phyloP scores from a whole-genome alignment of 2,329 filamentous ascomycete species.

The Coniosporium uncinatum region DNA sequence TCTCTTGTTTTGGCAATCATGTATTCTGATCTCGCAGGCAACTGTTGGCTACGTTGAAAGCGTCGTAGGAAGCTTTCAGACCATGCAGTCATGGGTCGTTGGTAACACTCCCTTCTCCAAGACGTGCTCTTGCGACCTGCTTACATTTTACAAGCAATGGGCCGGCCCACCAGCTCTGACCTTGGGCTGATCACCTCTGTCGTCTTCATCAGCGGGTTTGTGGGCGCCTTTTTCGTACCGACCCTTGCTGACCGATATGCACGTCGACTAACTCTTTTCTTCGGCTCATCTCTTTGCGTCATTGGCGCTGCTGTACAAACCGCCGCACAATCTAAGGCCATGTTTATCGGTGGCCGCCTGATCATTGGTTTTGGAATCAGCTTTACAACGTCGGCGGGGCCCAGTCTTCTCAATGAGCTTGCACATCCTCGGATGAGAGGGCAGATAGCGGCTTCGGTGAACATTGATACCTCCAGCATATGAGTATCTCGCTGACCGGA shows the following conservation, averaged over 20 bases:
- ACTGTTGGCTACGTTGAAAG: too few species aligned
- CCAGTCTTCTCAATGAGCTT: conserved; percentile 45
- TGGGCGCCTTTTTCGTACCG: conserved; percentile 38
- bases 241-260: conserved; percentile 35
- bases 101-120: too few species aligned
- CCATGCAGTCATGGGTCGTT: too few species aligned
- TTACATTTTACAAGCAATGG: too few species aligned
- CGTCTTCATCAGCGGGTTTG: conserved; percentile 46
- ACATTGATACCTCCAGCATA: too few species aligned
- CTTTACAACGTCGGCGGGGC: conserved; percentile 35
- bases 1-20: too few species aligned
- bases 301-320: conserved; percentile 40
- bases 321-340: conserved; percentile 43
- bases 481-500: too few species aligned
- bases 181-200: too few species aligned
- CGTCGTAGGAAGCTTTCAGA: too few species aligned
- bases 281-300: conserved; percentile 32
- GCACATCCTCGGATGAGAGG: conserved; percentile 35
- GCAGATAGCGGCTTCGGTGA: conserved; percentile 34
- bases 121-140: too few species aligned
- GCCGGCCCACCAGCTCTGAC: too few species aligned
- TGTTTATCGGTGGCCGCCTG: conserved; percentile 43
- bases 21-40: too few species aligned
- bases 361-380: conserved; percentile 40
- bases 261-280: conserved; percentile 36